Evolutionary conservation across 192 early-diverging fungal genomes (phyloP).

Genomic region (Helicostylum pulchrum): DNA sequence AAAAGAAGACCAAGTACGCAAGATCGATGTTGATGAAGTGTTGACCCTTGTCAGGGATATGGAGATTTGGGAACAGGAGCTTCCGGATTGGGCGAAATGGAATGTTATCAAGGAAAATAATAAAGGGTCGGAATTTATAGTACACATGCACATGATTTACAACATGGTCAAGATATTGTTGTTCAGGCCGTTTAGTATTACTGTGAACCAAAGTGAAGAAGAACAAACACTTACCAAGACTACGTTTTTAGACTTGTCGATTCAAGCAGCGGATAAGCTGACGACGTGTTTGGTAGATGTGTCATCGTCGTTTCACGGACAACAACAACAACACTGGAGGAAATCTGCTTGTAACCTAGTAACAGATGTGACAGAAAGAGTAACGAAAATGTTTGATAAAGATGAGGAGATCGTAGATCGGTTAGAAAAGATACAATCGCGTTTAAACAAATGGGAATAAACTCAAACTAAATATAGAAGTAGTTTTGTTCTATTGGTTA

Average conservation of each 20-base stretch:
- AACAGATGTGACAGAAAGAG: conserved; percentile 27
- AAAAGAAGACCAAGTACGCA: conserved; percentile 17
- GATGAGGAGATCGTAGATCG: conserved; percentile 25
- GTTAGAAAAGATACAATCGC: conserved; percentile 7
- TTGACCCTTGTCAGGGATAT: conserved; percentile 31
- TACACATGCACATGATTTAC: conserved; percentile 29
- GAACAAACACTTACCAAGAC: conserved; percentile 33
- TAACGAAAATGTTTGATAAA: conserved; percentile 27
- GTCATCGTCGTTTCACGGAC: too few species aligned
- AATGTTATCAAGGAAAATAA: not conserved
- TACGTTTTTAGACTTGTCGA: conserved; percentile 36
- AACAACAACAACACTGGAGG: not conserved
- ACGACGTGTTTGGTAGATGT: conserved; percentile 4
- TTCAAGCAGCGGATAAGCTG: conserved; percentile 23
- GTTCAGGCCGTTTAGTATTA: conserved; percentile 31
- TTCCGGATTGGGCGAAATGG: conserved; percentile 26
- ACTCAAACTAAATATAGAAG: too few species aligned
- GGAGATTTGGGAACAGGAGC: conserved; percentile 30
- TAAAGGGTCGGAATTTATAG: not conserved
- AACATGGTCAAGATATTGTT: conserved; percentile 31
- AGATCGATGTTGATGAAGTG: conserved; percentile 35
- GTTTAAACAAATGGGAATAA: not conserved
- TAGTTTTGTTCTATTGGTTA: too few species aligned
- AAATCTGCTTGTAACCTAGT: conserved; percentile 13
- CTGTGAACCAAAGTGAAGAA: conserved; percentile 1